Evolutionary conservation across 768 basidiomycete species (phyloP).

Genomic region (Terana coerulea): DNA sequence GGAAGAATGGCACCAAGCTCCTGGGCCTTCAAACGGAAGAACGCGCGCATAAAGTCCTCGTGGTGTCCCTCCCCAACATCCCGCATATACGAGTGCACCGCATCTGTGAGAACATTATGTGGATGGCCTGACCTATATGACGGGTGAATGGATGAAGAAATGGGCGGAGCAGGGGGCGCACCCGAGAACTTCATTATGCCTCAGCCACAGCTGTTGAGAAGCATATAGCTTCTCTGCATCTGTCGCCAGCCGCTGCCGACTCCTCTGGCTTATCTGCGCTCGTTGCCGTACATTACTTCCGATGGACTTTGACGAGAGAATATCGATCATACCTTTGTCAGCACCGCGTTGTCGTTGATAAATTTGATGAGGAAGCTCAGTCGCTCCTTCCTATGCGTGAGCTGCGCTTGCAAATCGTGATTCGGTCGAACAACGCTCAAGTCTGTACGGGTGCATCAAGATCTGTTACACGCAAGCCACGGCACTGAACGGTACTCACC

Average conservation of each 20-base stretch:
- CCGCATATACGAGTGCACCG: constrained; percentile 66
- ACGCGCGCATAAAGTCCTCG: constrained; percentile 78
- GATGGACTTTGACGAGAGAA: neutral
- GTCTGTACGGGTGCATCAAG: constrained; percentile 36
- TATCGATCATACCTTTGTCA: constrained; percentile 55
- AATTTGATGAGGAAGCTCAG: constrained; percentile 85
- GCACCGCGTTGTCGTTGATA: constrained; percentile 81
- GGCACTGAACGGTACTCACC: too few species aligned
- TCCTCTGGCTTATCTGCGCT: constrained; percentile 72
- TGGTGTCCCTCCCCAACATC: constrained; percentile 49
- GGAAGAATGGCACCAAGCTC: constrained; percentile 69
- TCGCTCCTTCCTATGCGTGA: constrained; percentile 69
- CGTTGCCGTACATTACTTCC: neutral
- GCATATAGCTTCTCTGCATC: constrained; percentile 89
- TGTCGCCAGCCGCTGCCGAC: constrained; percentile 67
- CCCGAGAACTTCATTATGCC: constrained; percentile 65
- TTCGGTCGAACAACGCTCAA: constrained; percentile 63
- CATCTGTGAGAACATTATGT: constrained; percentile 64
- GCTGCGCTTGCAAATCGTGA: constrained; percentile 77
- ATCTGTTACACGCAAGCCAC: too few species aligned
- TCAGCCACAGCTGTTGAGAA: constrained; percentile 76
- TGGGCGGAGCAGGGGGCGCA: constrained; percentile 23
- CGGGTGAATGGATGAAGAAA: neutral
- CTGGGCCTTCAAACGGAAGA: constrained; percentile 69
- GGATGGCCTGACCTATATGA: constrained; percentile 46